phyloP scores from a whole-genome alignment of 768 basidiomycete genomes.

The Kwoniella dejecticola region DNA sequence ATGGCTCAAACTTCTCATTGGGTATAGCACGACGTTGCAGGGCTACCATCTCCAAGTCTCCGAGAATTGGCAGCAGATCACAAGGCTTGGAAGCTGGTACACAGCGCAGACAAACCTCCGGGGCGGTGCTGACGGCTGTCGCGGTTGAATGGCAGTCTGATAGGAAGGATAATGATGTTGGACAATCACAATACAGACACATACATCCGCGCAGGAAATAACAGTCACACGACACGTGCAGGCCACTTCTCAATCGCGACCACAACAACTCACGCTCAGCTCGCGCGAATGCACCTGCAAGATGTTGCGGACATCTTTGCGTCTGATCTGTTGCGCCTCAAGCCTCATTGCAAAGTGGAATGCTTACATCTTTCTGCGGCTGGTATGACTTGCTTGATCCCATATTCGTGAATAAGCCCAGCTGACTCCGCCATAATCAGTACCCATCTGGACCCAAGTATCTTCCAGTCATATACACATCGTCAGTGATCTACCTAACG shows the following conservation, averaged over 20 bases:
- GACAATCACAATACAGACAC: too few species aligned
- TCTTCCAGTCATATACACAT: constrained; percentile 7
- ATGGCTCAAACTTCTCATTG: background rate
- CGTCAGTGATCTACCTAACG: constrained; percentile 3
- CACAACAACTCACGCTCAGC: too few species aligned
- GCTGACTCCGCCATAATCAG: background rate
- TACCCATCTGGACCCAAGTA: constrained; percentile 1
- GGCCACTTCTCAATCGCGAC: background rate
- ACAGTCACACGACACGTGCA: background rate
- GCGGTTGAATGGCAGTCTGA: too few species aligned
- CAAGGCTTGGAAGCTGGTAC: too few species aligned
- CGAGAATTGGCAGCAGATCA: too few species aligned
- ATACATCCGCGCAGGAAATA: too few species aligned
- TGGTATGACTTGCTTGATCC: background rate
- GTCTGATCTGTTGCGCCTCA: background rate
- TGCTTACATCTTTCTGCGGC: constrained; percentile 7
- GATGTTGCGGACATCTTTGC: background rate
- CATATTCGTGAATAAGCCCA: background rate
- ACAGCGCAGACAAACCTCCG: too few species aligned
- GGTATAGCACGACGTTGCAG: too few species aligned
- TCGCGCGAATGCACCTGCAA: too few species aligned
- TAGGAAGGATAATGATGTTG: too few species aligned
- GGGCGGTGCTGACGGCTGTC: too few species aligned
- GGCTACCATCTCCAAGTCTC: background rate
- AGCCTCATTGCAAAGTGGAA: constrained; percentile 9